These are phyloP conservation scores for Lumnitzera littorea DNA, from an alignment of 345 rosid species.

Conservation along the genomic window DNA sequence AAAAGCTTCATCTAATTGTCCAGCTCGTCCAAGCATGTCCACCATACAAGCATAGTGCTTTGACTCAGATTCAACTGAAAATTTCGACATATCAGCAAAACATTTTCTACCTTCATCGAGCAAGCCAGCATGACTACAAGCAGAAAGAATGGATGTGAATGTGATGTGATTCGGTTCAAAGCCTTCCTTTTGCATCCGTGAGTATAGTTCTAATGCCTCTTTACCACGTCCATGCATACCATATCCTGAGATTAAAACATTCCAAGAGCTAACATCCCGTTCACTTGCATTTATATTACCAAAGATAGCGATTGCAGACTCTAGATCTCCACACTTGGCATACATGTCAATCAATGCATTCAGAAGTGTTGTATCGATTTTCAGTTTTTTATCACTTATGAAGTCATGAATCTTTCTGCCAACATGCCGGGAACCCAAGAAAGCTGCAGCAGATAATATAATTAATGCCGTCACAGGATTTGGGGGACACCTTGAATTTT, in stretches of 20 bases:
- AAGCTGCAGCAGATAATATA: conserved; percentile 70
- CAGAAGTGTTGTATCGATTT: conserved; percentile 44
- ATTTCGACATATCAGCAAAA: conserved; percentile 25
- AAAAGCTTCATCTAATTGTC: conserved; percentile 53
- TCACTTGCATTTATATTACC: conserved; percentile 31
- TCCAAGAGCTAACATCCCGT: conserved; percentile 65
- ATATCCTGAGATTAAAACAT: conserved; percentile 63
- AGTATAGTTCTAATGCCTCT: conserved; percentile 48
- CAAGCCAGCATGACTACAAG: conserved; percentile 76
- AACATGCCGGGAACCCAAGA: conserved; percentile 52
- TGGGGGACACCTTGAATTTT: conserved; percentile 33
- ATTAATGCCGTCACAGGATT: conserved; percentile 56
- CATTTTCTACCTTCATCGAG: conserved; percentile 53
- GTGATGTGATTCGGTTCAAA: conserved; percentile 48
- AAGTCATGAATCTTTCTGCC: conserved; percentile 58
- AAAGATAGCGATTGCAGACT: conserved; percentile 46
- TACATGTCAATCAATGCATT: conserved; percentile 75
- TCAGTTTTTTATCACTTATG: conserved; percentile 34
- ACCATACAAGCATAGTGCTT: conserved; percentile 77
- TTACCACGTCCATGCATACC: conserved; percentile 72
- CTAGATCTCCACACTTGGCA: conserved; percentile 66
- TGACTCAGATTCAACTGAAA: conserved; percentile 34
- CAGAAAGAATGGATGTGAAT: conserved; percentile 56
- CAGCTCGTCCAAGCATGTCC: conserved; percentile 76
- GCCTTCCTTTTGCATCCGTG: conserved; percentile 39